Conservation (phyloP, 2,329 filamentous ascomycete species). For the Phoma herbarum region DNA sequence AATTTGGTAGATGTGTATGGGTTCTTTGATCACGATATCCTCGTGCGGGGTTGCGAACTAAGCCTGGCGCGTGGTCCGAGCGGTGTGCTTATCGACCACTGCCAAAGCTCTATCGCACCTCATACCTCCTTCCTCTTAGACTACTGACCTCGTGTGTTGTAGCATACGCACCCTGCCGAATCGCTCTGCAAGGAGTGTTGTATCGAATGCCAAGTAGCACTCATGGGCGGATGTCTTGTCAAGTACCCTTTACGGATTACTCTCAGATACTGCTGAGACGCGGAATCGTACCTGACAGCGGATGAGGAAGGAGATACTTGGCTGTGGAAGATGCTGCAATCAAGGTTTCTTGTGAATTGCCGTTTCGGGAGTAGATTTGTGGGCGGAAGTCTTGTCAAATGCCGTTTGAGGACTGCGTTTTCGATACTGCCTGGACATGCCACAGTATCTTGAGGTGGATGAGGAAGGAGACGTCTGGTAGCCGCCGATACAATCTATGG, state of each 20-base stretch:
- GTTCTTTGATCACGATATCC: slow-evolving; percentile 21
- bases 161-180: slow-evolving; percentile 18
- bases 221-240: slow-evolving; percentile 21
- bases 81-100: slow-evolving; percentile 20
- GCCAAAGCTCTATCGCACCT: slow-evolving; percentile 20
- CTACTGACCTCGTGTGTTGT: slow-evolving; percentile 17
- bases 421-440: slow-evolving; percentile 20
- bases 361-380: slow-evolving; percentile 1
- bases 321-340: slow-evolving; percentile 14
- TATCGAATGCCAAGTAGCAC: slow-evolving; percentile 21
- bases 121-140: slow-evolving; percentile 35
- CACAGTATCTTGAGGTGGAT: slow-evolving; percentile 21
- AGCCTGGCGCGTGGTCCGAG: slow-evolving; percentile 19
- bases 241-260: slow-evolving; percentile 29
- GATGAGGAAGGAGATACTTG: slow-evolving; percentile 32
- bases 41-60: slow-evolving; percentile 20
- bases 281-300: slow-evolving; percentile 15
- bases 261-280: slow-evolving; percentile 22
- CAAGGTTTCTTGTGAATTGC: slow-evolving; percentile 1
- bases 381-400: slow-evolving; percentile 24
- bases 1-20: slow-evolving; percentile 29
- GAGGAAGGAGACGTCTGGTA: slow-evolving; percentile 26
- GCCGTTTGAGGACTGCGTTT: slow-evolving; percentile 27
- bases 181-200: slow-evolving; percentile 18
- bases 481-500: slow-evolving; percentile 16